Conservation (phyloP, 2,329 filamentous ascomycete genomes). For the Phialocephala sp. region DNA sequence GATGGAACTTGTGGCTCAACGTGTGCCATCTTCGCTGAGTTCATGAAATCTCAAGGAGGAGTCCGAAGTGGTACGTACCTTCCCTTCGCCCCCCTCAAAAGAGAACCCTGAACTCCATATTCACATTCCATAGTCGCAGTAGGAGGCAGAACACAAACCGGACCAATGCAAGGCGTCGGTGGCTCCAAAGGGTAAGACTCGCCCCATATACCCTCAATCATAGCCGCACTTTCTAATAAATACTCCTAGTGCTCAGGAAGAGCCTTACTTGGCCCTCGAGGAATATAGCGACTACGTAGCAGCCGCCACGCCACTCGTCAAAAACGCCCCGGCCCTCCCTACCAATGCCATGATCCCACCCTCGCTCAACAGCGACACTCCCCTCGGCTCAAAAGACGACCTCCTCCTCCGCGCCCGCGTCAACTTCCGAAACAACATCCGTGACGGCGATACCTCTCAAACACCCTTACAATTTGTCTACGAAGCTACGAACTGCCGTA, state of each 20-base stretch:
- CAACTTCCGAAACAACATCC: constrained; percentile 47
- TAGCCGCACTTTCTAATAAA: constrained; percentile 7
- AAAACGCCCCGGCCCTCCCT: neutral
- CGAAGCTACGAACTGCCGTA: constrained; percentile 62
- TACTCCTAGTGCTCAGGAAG: constrained; percentile 43
- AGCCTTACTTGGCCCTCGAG: neutral
- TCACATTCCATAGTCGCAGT: constrained; percentile 47
- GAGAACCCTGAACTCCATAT: neutral
- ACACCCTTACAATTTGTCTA: constrained; percentile 63
- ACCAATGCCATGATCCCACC: neutral
- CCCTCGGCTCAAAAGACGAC: constrained; percentile 14
- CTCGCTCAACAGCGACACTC: constrained; percentile 5
- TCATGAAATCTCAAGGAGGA: constrained; percentile 59
- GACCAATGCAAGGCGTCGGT: constrained; percentile 59
- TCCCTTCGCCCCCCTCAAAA: neutral
- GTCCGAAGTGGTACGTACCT: constrained; percentile 49
- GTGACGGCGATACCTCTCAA: constrained; percentile 31
- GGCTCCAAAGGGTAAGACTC: constrained; percentile 56
- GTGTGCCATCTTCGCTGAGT: constrained; percentile 59
- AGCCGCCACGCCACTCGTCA: neutral
- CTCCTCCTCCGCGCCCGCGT: constrained; percentile 38
- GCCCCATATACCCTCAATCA: neutral
- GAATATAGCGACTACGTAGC: neutral
- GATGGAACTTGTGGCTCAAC: constrained; percentile 65
- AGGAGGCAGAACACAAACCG: constrained; percentile 54